phyloP scores from a whole-genome alignment of 2,329 filamentous ascomycete genomes.

The Colletotrichum orchidophilum region DNA sequence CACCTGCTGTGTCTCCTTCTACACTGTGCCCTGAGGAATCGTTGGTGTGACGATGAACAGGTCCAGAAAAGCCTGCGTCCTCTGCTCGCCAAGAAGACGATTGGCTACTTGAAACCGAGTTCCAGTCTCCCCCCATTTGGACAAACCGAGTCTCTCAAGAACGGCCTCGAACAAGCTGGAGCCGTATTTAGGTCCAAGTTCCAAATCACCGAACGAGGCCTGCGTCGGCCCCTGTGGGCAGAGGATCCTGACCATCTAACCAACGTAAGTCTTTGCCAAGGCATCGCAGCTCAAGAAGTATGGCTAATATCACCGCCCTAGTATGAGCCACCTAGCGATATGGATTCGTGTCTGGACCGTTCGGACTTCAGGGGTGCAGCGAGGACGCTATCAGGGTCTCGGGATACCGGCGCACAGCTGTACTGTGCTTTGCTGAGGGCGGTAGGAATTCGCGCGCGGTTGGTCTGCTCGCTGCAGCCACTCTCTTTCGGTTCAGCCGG shows the following conservation, averaged over 20 bases:
- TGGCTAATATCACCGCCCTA: slow-evolving; percentile 42
- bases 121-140: slow-evolving; percentile 77
- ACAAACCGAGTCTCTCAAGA: slow-evolving; percentile 79
- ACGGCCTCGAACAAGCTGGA: slow-evolving; percentile 76
- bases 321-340: slow-evolving; percentile 68
- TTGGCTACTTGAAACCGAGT: slow-evolving; percentile 75
- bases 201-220: slow-evolving; percentile 74
- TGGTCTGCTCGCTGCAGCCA: slow-evolving; percentile 91
- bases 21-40: slow-evolving; percentile 81
- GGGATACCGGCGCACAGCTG: slow-evolving; percentile 89
- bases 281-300: background rate
- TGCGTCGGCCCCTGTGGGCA: slow-evolving; percentile 79
- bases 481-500: slow-evolving; percentile 72
- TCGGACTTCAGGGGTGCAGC: slow-evolving; percentile 80
- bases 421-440: slow-evolving; percentile 88
- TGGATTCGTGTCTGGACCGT: slow-evolving; percentile 75
- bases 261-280: slow-evolving; percentile 53
- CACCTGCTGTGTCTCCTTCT: slow-evolving; percentile 86
- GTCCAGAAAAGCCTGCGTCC: slow-evolving; percentile 74
- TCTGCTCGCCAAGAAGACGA: slow-evolving; percentile 72
- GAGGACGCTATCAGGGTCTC: slow-evolving; percentile 76
- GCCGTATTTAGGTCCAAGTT: slow-evolving; percentile 77
- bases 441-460: slow-evolving; percentile 81
- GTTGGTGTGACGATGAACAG: slow-evolving; percentile 84
- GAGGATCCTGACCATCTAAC: slow-evolving; percentile 70